These are phyloP conservation scores for Areca catechu DNA, from an alignment of 176 grass and related monocot genomes.

Conservation along the genomic window DNA sequence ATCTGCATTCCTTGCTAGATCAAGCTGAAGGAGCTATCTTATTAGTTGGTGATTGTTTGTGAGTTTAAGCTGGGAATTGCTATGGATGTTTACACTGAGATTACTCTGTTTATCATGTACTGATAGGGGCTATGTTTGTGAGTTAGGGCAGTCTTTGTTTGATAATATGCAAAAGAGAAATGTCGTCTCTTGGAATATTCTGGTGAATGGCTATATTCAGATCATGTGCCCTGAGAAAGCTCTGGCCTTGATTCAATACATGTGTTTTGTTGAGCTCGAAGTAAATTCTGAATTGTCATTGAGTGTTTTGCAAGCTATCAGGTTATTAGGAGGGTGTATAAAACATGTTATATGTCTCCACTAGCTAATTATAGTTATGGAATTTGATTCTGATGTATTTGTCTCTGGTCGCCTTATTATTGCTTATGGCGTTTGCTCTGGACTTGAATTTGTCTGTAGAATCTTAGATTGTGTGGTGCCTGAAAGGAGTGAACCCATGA, in stretches of 20 bases:
- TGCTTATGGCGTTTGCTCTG: slow-evolving; percentile 8
- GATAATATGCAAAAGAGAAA: slow-evolving; percentile 11
- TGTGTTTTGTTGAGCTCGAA: neutral
- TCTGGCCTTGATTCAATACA: slow-evolving; percentile 1
- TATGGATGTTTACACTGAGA: slow-evolving; percentile 8
- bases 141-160: neutral
- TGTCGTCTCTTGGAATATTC: slow-evolving; percentile 18
- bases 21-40: too few relatives aligned
- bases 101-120: slow-evolving; percentile 11
- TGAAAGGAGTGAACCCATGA: too few relatives aligned
- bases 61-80: neutral
- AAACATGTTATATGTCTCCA: slow-evolving; percentile 9
- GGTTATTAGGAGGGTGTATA: neutral
- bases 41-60: too few relatives aligned
- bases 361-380: too few relatives aligned
- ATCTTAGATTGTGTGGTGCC: neutral
- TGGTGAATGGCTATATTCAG: slow-evolving; percentile 16
- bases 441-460: neutral
- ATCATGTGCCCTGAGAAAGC: slow-evolving; percentile 1
- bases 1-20: too few relatives aligned
- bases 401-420: slow-evolving; percentile 5
- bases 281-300: slow-evolving; percentile 4
- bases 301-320: slow-evolving; percentile 5
- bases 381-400: slow-evolving; percentile 5
- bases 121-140: too few relatives aligned